Conservation (phyloP, 2,329 filamentous ascomycete species). For the Penicillium sp. region DNA sequence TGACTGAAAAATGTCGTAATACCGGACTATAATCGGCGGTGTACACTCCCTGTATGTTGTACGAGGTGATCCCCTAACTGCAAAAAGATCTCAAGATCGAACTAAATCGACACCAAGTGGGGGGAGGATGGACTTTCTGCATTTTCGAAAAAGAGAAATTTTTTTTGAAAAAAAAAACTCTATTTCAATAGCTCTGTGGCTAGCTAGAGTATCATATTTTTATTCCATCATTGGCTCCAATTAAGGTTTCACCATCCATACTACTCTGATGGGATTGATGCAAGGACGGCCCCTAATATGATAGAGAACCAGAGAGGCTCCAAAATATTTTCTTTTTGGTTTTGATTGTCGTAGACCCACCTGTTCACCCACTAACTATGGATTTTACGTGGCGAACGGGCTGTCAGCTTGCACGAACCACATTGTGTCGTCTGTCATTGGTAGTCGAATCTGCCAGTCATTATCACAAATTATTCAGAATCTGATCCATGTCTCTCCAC, state of each 20-base stretch:
- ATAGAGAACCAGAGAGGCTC: neutral
- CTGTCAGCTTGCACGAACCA: constrained; percentile 15
- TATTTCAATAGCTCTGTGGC: constrained; percentile 2
- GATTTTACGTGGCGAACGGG: constrained; percentile 17
- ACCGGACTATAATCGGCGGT: constrained; percentile 14
- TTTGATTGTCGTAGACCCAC: constrained; percentile 23
- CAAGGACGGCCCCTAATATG: constrained; percentile 2
- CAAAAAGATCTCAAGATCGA: constrained; percentile 18
- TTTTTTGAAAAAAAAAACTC: neutral
- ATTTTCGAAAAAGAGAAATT: neutral
- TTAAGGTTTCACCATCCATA: neutral
- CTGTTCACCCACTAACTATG: constrained; percentile 23
- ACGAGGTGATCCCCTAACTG: neutral
- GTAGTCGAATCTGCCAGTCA: constrained; percentile 17
- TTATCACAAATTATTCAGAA: constrained; percentile 14
- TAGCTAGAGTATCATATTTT: constrained; percentile 12
- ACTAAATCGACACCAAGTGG: constrained; percentile 14
- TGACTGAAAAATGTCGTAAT: neutral
- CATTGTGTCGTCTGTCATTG: constrained; percentile 13
- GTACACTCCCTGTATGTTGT: constrained; percentile 3
- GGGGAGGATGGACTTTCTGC: constrained; percentile 6
- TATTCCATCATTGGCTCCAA: neutral
- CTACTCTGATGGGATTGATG: neutral
- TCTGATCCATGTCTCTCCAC: constrained; percentile 15
- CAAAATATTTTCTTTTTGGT: neutral